Conservation (phyloP, 2,329 filamentous ascomycete species). For the Diplodia seriata region DNA sequence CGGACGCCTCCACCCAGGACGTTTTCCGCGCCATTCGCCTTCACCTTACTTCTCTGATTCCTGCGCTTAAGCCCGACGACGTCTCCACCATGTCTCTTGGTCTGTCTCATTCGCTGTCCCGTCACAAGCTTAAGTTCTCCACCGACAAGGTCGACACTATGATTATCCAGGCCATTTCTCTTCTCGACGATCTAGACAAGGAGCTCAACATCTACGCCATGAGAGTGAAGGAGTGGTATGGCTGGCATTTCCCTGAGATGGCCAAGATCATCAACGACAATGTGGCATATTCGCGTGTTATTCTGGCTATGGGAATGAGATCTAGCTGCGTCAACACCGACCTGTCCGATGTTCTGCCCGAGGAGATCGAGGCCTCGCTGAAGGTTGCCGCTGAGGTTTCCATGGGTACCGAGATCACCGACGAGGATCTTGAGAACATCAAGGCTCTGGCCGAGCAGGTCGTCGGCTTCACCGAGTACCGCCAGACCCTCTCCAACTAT, state of each 20-base stretch:
- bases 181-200: constrained; percentile 97
- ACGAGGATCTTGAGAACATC: constrained; percentile 92
- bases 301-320: constrained; percentile 88
- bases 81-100: constrained; percentile 94
- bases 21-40: constrained; percentile 94
- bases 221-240: constrained; percentile 99
- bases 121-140: constrained; percentile 98
- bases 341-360: constrained; percentile 87
- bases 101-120: constrained; percentile 87
- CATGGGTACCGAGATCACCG: constrained; percentile 97
- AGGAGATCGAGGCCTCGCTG: constrained; percentile 90
- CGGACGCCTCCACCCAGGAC: constrained; percentile 82
- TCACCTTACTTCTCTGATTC: constrained; percentile 87
- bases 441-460: constrained; percentile 91
- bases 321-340: constrained; percentile 77
- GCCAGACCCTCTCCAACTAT: constrained; percentile 85
- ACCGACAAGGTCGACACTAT: constrained; percentile 99
- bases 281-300: constrained; percentile 87
- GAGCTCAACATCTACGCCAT: constrained; percentile 99
- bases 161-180: constrained; percentile 91
- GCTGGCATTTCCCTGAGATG: constrained; percentile 99
- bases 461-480: constrained; percentile 88
- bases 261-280: constrained; percentile 98
- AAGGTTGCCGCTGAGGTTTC: constrained; percentile 95
- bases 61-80: constrained; percentile 82